Conservation (phyloP, 306 rosid genomes). For the Elaeagnus macrophylla region DNA sequence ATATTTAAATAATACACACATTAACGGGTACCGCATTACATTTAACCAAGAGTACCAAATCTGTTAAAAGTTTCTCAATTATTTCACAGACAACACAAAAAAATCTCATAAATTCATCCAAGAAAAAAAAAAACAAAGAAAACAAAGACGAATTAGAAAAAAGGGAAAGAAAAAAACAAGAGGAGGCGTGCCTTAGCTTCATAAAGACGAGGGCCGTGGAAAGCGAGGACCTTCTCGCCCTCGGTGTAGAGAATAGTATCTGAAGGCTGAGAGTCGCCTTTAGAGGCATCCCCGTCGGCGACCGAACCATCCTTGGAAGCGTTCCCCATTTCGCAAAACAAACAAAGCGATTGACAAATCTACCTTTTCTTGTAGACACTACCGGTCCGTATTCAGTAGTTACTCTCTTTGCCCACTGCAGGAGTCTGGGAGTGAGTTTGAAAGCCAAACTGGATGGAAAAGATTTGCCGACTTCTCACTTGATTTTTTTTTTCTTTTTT, state of each 20-base stretch:
- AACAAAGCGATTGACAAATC: too few species aligned
- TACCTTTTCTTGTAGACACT: too few species aligned
- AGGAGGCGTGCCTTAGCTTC: constrained; percentile 64
- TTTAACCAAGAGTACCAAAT: neutral
- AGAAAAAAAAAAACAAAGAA: constrained; percentile 5
- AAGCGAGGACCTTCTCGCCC: constrained; percentile 84
- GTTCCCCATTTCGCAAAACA: constrained; percentile 40
- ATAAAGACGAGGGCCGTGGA: constrained; percentile 88
- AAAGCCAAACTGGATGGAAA: too few species aligned
- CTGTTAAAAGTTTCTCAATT: neutral
- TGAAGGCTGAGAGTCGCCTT: constrained; percentile 55
- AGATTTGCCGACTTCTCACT: too few species aligned
- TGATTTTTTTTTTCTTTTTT: too few species aligned
- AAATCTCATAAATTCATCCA: neutral
- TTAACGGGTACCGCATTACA: neutral
- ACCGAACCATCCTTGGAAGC: constrained; percentile 62
- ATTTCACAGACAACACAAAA: neutral
- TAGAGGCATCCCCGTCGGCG: constrained; percentile 58
- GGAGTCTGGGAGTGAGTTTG: too few species aligned
- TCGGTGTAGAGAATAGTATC: constrained; percentile 43
- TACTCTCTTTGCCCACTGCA: too few species aligned
- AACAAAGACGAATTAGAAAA: constrained; percentile 1
- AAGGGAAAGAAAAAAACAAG: constrained; percentile 1
- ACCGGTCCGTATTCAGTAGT: too few species aligned
- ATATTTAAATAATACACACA: constrained; percentile 19